phyloP scores from a whole-genome alignment of 2,329 filamentous ascomycete genomes.

The Ramularia endophylla region DNA sequence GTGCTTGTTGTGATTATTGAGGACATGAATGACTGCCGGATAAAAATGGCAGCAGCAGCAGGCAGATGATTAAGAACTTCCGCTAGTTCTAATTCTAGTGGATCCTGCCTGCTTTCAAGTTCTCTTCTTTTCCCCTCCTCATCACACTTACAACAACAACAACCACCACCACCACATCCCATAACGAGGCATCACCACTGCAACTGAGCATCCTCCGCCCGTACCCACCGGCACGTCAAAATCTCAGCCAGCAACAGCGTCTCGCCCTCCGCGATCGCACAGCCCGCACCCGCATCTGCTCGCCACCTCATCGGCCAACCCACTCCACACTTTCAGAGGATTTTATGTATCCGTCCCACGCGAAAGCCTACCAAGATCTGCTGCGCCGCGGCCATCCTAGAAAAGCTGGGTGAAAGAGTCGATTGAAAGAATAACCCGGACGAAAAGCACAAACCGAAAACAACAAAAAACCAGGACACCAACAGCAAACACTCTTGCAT shows the following conservation, averaged over 20 bases:
- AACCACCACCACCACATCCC: not conserved
- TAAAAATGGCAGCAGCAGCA: too few species aligned
- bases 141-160: not conserved
- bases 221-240: constrained; percentile 7
- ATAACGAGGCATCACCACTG: constrained; percentile 2
- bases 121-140: constrained; percentile 1
- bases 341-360: constrained; percentile 99
- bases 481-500: constrained; percentile 24
- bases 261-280: constrained; percentile 13
- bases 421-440: too few species aligned
- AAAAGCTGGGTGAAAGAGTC: too few species aligned
- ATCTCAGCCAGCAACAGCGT: constrained; percentile 9
- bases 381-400: too few species aligned
- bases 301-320: constrained; percentile 16
- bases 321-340: constrained; percentile 32
- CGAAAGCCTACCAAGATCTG: constrained; percentile 74
- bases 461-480: constrained; percentile 12
- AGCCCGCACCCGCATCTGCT: constrained; percentile 12
- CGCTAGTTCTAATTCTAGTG: too few species aligned
- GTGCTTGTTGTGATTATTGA: too few species aligned
- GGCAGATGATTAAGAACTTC: too few species aligned
- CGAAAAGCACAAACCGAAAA: constrained; percentile 14
- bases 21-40: too few species aligned
- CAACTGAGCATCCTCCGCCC: not conserved
- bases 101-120: too few species aligned